A percentile compares a stretch with the other conserved stretches of the same genome.
These are phyloP conservation scores for Neltuma alba DNA, from an alignment of 306 rosid species.

Conservation along the genomic window DNA sequence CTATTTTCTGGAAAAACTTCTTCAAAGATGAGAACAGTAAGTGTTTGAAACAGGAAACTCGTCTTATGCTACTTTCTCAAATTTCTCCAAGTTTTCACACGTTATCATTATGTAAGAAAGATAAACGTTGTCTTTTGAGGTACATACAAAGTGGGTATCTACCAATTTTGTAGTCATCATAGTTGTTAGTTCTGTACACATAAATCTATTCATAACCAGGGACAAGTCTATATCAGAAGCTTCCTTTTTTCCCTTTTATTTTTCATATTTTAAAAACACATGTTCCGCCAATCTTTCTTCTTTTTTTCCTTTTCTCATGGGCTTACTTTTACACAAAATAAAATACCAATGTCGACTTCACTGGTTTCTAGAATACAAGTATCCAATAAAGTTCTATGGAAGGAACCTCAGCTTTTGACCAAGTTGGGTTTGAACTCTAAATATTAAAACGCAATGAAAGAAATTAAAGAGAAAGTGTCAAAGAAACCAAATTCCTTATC, in stretches of 20 bases:
- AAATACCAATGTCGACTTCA: background rate
- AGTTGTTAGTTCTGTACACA: background rate
- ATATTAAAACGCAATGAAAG: background rate
- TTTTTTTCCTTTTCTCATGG: background rate
- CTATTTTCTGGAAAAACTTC: background rate
- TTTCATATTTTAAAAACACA: background rate
- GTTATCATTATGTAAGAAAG: background rate
- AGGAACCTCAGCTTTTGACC: conserved; percentile 30
- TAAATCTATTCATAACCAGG: background rate
- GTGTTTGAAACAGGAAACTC: background rate
- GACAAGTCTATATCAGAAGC: conserved; percentile 19
- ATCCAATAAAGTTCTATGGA: background rate
- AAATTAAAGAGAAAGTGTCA: background rate
- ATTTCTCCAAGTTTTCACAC: background rate
- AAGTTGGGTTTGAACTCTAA: background rate
- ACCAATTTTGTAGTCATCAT: background rate
- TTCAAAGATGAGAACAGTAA: background rate
- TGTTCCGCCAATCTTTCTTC: conserved; percentile 6
- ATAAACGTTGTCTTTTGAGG: background rate
- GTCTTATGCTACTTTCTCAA: background rate
- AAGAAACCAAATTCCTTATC: background rate
- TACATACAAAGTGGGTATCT: conserved; percentile 20
- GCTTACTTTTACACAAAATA: conserved; percentile 15
- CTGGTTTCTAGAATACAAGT: background rate
- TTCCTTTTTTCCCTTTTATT: background rate